These are phyloP conservation scores for Lipomyces yamanashiensis DNA, from an alignment of 805 yeast genomes.

Conservation along the genomic window DNA sequence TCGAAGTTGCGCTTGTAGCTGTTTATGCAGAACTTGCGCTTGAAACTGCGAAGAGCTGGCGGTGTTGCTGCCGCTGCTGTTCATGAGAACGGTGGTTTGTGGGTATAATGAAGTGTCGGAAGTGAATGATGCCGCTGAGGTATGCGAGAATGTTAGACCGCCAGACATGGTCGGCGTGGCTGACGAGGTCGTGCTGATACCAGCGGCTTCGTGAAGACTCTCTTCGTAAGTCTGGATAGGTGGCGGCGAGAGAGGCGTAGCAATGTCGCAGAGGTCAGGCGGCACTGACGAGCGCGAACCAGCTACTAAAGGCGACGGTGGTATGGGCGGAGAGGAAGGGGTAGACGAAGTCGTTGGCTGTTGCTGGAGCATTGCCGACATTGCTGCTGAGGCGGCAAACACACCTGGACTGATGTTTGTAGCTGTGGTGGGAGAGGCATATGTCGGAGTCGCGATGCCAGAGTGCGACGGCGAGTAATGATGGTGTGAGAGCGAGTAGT, in stretches of 20 bases:
- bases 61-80: neutral
- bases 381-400: slow-evolving; percentile 28
- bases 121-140: neutral
- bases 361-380: slow-evolving; percentile 17
- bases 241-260: slow-evolving; percentile 32
- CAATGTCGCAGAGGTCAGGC: slow-evolving; percentile 28
- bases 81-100: neutral
- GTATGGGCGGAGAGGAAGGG: slow-evolving; percentile 23
- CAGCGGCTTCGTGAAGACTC: neutral
- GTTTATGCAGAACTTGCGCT: slow-evolving; percentile 17
- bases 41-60: slow-evolving; percentile 1
- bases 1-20: slow-evolving; percentile 18
- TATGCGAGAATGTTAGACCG: neutral
- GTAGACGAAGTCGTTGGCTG: too few relatives aligned
- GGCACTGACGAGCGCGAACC: neutral
- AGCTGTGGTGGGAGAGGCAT: slow-evolving; percentile 5
- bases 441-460: slow-evolving; percentile 7
- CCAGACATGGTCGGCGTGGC: slow-evolving; percentile 1
- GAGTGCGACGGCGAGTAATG: neutral
- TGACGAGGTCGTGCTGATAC: neutral
- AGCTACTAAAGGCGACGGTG: slow-evolving; percentile 28
- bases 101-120: neutral
- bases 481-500: neutral
- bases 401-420: slow-evolving; percentile 16
- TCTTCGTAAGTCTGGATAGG: slow-evolving; percentile 17